Percentiles rank a stretch among this genome's conserved stretches.
These are phyloP conservation scores for Helminthosporium solani DNA, from an alignment of 2,329 filamentous ascomycete genomes.

Conservation along the genomic window DNA sequence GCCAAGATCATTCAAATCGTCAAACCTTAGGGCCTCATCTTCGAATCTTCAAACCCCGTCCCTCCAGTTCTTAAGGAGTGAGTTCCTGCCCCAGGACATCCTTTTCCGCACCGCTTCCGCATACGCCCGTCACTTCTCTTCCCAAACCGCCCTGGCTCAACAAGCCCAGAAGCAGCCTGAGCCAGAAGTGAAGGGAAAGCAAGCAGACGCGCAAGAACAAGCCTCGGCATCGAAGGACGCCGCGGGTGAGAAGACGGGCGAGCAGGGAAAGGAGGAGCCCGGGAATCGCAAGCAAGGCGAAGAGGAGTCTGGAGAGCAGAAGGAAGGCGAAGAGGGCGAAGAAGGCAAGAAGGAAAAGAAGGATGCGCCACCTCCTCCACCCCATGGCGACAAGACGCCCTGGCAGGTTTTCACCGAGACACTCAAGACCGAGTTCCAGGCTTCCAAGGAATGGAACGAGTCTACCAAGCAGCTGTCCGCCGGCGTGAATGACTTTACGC, in stretches of 20 bases:
- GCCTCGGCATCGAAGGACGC: slow-evolving; percentile 43
- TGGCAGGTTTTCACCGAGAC: slow-evolving; percentile 99
- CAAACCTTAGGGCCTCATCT: slow-evolving; percentile 7
- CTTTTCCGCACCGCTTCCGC: slow-evolving; percentile 46
- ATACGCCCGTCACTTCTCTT: slow-evolving; percentile 48
- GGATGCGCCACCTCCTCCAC: slow-evolving; percentile 76
- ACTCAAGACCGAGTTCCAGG: slow-evolving; percentile 89
- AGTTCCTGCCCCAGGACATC: slow-evolving; percentile 42
- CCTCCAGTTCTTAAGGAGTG: slow-evolving; percentile 45
- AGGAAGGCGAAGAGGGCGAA: slow-evolving; percentile 43
- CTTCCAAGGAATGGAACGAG: slow-evolving; percentile 98
- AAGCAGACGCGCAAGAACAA: slow-evolving; percentile 38
- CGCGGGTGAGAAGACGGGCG: slow-evolving; percentile 33
- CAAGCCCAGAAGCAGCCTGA: slow-evolving; percentile 39
- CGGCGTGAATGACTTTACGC: slow-evolving; percentile 84
- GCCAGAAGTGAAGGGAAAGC: slow-evolving; percentile 37
- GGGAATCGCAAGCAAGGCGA: slow-evolving; percentile 46
- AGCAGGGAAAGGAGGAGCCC: slow-evolving; percentile 47
- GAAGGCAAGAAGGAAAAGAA: slow-evolving; percentile 68
- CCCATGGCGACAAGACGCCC: slow-evolving; percentile 95
- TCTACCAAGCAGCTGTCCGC: slow-evolving; percentile 92
- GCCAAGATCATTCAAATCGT: slow-evolving; percentile 28
- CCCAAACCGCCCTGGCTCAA: slow-evolving; percentile 36
- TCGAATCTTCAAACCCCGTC: slow-evolving; percentile 22
- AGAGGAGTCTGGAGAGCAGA: slow-evolving; percentile 50